These are phyloP conservation scores for Vanrija humicola DNA, from an alignment of 1,284 basidiomycete species.

Conservation along the genomic window DNA sequence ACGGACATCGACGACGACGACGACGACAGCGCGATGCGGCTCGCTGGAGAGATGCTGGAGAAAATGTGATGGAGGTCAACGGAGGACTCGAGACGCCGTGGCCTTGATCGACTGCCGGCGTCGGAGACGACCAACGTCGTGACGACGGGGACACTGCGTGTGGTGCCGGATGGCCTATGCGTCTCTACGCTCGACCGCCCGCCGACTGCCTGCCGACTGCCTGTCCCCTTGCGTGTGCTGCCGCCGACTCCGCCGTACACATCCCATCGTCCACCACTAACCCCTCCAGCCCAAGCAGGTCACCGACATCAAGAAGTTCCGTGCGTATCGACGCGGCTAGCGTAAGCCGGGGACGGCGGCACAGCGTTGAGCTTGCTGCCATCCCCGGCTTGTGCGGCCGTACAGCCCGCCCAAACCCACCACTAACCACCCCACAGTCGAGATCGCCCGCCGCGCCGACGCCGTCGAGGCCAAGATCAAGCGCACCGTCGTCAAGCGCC, in stretches of 20 bases:
- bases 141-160: too few species aligned
- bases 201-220: too few species aligned
- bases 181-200: too few species aligned
- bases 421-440: conserved; percentile 51
- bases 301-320: conserved; percentile 97
- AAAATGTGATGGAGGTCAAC: too few species aligned
- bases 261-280: background rate
- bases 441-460: conserved; percentile 79
- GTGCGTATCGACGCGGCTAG: background rate
- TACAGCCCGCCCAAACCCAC: background rate
- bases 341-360: too few species aligned
- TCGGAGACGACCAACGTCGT: too few species aligned
- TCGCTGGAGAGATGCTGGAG: too few species aligned
- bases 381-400: background rate
- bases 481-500: conserved; percentile 64
- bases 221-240: too few species aligned
- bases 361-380: background rate
- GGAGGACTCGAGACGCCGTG: too few species aligned
- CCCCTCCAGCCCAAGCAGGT: conserved; percentile 85
- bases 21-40: background rate
- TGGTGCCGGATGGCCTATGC: too few species aligned
- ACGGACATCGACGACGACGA: background rate
- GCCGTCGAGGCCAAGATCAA: conserved; percentile 87
- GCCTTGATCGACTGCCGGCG: too few species aligned
- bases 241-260: background rate